Evolutionary conservation across 768 basidiomycete species (phyloP), one percentile per base, ranked within the genome.

Genomic region (Pleurotus eryngii): DNA sequence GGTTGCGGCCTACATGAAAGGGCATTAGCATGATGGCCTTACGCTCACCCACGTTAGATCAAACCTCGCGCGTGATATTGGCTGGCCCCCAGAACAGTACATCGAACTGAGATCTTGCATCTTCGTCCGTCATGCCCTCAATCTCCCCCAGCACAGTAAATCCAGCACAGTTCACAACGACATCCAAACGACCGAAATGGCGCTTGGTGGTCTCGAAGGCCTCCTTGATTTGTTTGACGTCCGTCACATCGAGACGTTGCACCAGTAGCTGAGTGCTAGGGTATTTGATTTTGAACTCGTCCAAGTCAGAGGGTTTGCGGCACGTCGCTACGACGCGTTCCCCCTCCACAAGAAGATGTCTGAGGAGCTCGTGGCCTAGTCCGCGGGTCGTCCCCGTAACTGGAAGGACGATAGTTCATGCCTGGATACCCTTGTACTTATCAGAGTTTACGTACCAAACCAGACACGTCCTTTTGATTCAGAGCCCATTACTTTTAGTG

Each of bases 91-190:
- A 79, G 55, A 79, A 81, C 51, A 73, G 67, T 38, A 73, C 68
- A 53, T 79, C 79, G 38, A 80, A 72, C 15, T 72, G 53, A 5
- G 53, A 40, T 12, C 74, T 68, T 0, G 76, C 77, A 24, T 55
- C 65, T 14, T 67, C 65, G 5, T 74, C 73, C 0, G 68, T 55
- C 0, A 67, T 70, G 5, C 60, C 69, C 57, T 79, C 76, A 11
- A 72, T 64, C 61, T 76, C 76, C 20, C 67, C 67, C 4, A 71
- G 24, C 55, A 67, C 67, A 55, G 68, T 74, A 46, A 66, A 64
- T 11, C 74, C 79, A 2, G 79, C 79, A 51, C 78, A 80, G 60
- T 77, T 81, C 22, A 77, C 70, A 8, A 81, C 77, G 17, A 80
- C 64, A 50, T 80, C 79, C 7, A 80, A 43, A 20, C 72, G 66